Percentiles rank a stretch among this genome's conserved stretches.
phyloP scores from a whole-genome alignment of 1,284 basidiomycete genomes.

The Rhizoctonia solani region DNA sequence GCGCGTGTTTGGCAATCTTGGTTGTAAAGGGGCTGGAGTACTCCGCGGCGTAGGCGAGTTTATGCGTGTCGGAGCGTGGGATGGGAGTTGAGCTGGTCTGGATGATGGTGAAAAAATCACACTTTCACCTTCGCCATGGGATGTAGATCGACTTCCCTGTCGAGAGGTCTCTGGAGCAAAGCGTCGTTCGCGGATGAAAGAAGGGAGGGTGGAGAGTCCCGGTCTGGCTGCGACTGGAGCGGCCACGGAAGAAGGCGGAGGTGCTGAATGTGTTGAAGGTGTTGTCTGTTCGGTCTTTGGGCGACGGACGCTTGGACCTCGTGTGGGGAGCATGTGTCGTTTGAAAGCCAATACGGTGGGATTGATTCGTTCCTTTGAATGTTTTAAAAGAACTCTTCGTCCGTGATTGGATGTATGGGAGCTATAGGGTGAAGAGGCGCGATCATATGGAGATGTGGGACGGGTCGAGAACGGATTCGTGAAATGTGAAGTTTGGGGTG shows the following conservation, averaged over 20 bases:
- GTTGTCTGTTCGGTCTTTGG: not conserved
- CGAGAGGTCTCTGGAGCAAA: not conserved
- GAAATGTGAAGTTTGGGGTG: not conserved
- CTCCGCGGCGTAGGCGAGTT: not conserved
- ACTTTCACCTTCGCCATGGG: conserved; percentile 14
- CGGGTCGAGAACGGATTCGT: not conserved
- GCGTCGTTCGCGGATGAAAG: conserved; percentile 23
- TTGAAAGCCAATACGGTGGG: conserved; percentile 5
- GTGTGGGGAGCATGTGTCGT: conserved; percentile 18
- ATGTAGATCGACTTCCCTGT: not conserved
- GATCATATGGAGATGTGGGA: not conserved
- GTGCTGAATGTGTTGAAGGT: not conserved
- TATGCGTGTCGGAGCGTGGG: not conserved
- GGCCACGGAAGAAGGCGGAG: not conserved
- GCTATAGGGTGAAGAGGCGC: not conserved
- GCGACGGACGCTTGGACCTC: conserved; percentile 1
- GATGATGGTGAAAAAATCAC: conserved; percentile 7
- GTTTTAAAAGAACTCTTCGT: not conserved
- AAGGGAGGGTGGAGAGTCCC: conserved; percentile 9
- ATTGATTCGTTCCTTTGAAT: conserved; percentile 2
- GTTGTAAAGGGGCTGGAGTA: not conserved
- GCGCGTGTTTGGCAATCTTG: not conserved
- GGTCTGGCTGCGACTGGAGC: not conserved
- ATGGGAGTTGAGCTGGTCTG: not conserved
- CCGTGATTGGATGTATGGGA: not conserved